phyloP scores from a whole-genome alignment of 2,329 filamentous ascomycete genomes.

The Fusarium temperatum region DNA sequence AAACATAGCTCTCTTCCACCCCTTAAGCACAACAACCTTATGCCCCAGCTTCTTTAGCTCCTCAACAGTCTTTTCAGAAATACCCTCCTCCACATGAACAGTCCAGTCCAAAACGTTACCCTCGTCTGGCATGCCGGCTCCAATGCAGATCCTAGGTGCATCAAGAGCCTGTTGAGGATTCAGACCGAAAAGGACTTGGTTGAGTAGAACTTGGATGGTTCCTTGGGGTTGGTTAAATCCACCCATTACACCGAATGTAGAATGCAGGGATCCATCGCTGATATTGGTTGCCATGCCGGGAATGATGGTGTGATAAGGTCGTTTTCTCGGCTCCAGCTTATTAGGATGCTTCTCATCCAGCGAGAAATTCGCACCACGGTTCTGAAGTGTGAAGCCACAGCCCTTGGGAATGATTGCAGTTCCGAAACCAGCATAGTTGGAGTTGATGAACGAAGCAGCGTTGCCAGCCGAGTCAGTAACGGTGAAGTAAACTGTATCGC shows the following conservation, averaged over 20 bases:
- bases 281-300: constrained; percentile 87
- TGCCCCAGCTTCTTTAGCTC: constrained; percentile 78
- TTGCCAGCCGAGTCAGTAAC: constrained; percentile 85
- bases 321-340: constrained; percentile 78
- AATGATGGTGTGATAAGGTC: constrained; percentile 98
- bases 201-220: constrained; percentile 91
- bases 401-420: constrained; percentile 84
- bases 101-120: constrained; percentile 67
- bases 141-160: constrained; percentile 89
- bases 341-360: constrained; percentile 80
- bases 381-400: constrained; percentile 94
- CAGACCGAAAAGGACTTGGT: constrained; percentile 83
- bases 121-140: constrained; percentile 72
- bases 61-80: constrained; percentile 72
- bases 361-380: constrained; percentile 88
- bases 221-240: constrained; percentile 99
- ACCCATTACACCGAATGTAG: constrained; percentile 95
- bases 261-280: constrained; percentile 77
- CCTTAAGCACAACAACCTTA: constrained; percentile 73
- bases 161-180: constrained; percentile 90
- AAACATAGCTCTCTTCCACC: constrained; percentile 74
- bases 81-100: constrained; percentile 86
- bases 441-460: constrained; percentile 96
- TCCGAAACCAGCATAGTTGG: constrained; percentile 90
- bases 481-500: constrained; percentile 95